A percentile compares a stretch with the other conserved stretches of the same genome.
These are phyloP conservation scores for Tetracladium marchalianum DNA, from an alignment of 495 filamentous ascomycete species.

Conservation along the genomic window DNA sequence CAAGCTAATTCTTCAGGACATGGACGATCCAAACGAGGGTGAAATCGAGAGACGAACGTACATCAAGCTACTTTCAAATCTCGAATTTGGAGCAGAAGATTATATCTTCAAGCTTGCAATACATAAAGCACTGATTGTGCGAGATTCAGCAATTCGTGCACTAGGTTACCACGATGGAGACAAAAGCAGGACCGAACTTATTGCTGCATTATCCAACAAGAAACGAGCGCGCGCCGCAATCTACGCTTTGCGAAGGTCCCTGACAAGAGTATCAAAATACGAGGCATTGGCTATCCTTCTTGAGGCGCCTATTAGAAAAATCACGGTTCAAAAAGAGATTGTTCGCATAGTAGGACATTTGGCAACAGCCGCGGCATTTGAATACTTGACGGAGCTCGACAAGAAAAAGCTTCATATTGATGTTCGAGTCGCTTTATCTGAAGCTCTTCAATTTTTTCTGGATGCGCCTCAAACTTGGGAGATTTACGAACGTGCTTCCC, in stretches of 20 bases:
- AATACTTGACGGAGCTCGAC: background rate
- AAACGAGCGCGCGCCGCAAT: constrained; percentile 1
- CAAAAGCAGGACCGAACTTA: background rate
- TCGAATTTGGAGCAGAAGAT: background rate
- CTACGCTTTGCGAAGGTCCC: background rate
- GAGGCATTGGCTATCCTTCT: background rate
- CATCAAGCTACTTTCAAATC: background rate
- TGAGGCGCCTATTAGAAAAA: background rate
- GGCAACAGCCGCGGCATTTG: background rate
- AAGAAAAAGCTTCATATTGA: constrained; percentile 1
- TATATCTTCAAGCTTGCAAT: background rate
- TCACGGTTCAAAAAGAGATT: constrained; percentile 4
- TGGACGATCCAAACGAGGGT: background rate
- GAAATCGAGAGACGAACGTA: background rate
- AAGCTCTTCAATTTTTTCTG: background rate
- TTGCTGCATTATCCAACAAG: constrained; percentile 1
- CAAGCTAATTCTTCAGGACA: background rate
- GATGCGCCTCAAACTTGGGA: constrained; percentile 1
- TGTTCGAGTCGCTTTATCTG: background rate
- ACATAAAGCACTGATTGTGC: background rate
- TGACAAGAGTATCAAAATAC: background rate
- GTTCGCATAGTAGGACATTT: constrained; percentile 2
- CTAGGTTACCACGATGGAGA: background rate
- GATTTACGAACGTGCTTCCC: background rate
- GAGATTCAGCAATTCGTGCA: background rate